phyloP scores from a whole-genome alignment of 2,329 filamentous ascomycete species.

The Cadophora luteo-olivacea region DNA sequence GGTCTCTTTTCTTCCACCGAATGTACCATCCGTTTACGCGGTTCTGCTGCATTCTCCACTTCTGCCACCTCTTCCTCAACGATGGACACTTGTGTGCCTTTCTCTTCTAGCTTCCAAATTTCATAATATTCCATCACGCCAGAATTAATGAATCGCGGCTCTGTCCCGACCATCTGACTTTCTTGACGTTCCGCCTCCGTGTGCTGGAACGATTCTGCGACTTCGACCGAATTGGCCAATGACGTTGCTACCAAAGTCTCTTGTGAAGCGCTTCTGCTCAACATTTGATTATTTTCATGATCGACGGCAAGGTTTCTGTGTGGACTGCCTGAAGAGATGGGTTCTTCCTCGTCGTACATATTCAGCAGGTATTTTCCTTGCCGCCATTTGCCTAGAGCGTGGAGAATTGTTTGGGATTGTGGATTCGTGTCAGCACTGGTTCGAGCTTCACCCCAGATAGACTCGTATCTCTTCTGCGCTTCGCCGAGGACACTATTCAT shows the following conservation, averaged over 20 bases:
- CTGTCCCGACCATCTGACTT: neutral
- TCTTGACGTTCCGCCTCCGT: neutral
- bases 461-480: neutral
- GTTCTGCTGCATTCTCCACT: too few species aligned
- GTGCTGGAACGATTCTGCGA: neutral
- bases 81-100: too few species aligned
- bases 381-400: neutral
- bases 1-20: too few species aligned
- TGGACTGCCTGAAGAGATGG: neutral
- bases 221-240: neutral
- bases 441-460: neutral
- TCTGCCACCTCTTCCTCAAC: too few species aligned
- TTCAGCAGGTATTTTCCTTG: neutral
- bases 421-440: neutral
- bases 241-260: neutral
- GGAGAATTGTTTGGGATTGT: neutral
- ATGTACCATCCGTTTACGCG: too few species aligned
- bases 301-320: neutral
- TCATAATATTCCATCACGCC: too few species aligned
- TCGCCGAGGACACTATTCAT: neutral
- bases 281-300: neutral
- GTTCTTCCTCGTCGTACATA: neutral
- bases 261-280: neutral
- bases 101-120: too few species aligned
- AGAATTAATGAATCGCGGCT: too few species aligned